Percentiles rank a stretch among this genome's conserved stretches.
phyloP scores from a whole-genome alignment of 2,329 filamentous ascomycete genomes.

The Pezicula radicicola region DNA sequence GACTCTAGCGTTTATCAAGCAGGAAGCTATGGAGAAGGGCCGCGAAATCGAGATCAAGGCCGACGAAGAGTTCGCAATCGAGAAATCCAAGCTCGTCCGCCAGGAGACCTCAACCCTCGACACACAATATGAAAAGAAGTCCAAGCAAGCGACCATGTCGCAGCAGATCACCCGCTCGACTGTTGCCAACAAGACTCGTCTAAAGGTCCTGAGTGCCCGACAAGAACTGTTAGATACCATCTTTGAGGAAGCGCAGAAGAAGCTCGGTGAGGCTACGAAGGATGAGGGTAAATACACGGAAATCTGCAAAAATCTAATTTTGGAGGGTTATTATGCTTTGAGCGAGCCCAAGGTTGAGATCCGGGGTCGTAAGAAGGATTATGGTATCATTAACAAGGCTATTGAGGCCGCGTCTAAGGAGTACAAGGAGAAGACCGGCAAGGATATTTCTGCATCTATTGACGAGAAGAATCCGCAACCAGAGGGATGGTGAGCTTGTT shows the following conservation, averaged over 20 bases:
- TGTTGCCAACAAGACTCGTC: slow-evolving; percentile 90
- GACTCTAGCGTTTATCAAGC: slow-evolving; percentile 82
- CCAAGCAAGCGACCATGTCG: slow-evolving; percentile 97
- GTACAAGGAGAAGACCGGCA: slow-evolving; percentile 76
- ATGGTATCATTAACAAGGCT: slow-evolving; percentile 72
- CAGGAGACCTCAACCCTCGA: slow-evolving; percentile 94
- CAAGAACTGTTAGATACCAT: slow-evolving; percentile 90
- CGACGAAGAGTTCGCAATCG: slow-evolving; percentile 97
- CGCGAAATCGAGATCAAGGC: slow-evolving; percentile 97
- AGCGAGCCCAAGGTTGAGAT: slow-evolving; percentile 75
- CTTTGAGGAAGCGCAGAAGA: slow-evolving; percentile 76
- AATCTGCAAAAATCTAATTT: slow-evolving; percentile 74
- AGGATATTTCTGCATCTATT: slow-evolving; percentile 66
- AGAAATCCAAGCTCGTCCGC: slow-evolving; percentile 97
- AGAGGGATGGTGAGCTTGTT: slow-evolving; percentile 73
- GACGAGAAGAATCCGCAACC: slow-evolving; percentile 78
- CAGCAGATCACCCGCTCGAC: slow-evolving; percentile 98
- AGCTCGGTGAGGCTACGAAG: slow-evolving; percentile 63
- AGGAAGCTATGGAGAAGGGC: slow-evolving; percentile 95
- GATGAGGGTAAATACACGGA: slow-evolving; percentile 73
- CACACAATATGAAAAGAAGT: slow-evolving; percentile 93
- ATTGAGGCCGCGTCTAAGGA: slow-evolving; percentile 73
- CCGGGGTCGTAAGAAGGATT: slow-evolving; percentile 77
- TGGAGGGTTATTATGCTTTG: slow-evolving; percentile 88
- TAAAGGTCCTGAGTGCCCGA: slow-evolving; percentile 80